Percentiles rank a stretch among this genome's conserved stretches.
Conservation (phyloP, 345 rosid genomes). For the Capsella bursapastoris region DNA sequence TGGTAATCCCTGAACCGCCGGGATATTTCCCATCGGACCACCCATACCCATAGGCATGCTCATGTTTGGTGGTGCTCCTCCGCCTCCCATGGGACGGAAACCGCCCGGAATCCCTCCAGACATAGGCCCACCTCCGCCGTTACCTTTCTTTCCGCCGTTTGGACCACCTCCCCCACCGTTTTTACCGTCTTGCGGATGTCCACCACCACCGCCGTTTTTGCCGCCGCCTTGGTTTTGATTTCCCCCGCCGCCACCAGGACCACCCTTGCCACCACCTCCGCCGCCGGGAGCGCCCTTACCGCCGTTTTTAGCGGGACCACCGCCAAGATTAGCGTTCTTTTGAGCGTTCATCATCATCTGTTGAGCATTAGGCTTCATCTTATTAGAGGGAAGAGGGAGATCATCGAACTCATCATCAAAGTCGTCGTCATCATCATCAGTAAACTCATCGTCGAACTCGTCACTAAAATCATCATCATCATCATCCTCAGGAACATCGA, state of each 20-base stretch:
- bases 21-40: slow-evolving; percentile 51
- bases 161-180: slow-evolving; percentile 42
- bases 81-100: slow-evolving; percentile 44
- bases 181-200: slow-evolving; percentile 38
- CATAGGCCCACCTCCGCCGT: slow-evolving; percentile 39
- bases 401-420: slow-evolving; percentile 54
- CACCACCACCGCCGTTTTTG: slow-evolving; percentile 50
- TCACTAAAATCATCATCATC: slow-evolving; percentile 49
- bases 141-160: slow-evolving; percentile 39
- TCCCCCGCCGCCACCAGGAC: slow-evolving; percentile 47
- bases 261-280: slow-evolving; percentile 45
- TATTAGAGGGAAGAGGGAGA: slow-evolving; percentile 45
- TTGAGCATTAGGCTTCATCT: slow-evolving; percentile 55
- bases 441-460: slow-evolving; percentile 51
- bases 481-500: slow-evolving; percentile 55
- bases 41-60: slow-evolving; percentile 46
- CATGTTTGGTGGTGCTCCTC: slow-evolving; percentile 55
- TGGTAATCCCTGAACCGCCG: slow-evolving; percentile 89
- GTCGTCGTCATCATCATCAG: slow-evolving; percentile 49
- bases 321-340: slow-evolving; percentile 51
- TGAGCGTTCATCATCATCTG: slow-evolving; percentile 55
- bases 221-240: slow-evolving; percentile 52
- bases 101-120: slow-evolving; percentile 32
- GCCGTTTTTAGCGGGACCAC: slow-evolving; percentile 49
- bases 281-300: slow-evolving; percentile 40